Percentiles rank a stretch among this genome's conserved stretches.
Conservation (phyloP, 2,329 filamentous ascomycete species). For the Alternaria ventricosa region DNA sequence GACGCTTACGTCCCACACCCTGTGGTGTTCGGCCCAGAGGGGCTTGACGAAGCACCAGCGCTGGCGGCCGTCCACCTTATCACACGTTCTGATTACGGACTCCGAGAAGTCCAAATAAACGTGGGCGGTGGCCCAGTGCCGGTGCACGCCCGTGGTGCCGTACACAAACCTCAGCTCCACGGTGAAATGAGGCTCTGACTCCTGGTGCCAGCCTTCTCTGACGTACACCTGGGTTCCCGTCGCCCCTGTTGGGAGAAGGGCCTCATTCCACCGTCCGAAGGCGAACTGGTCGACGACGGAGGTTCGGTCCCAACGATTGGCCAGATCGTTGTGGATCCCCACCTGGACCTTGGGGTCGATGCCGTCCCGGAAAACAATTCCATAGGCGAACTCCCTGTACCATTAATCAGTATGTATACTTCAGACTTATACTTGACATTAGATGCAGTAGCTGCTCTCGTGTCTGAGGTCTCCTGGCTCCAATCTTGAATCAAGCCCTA, state of each 20-base stretch:
- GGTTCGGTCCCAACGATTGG: background rate
- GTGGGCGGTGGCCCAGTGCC: constrained; percentile 2
- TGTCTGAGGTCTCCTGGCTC: background rate
- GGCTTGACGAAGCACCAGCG: background rate
- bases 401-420: background rate
- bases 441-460: background rate
- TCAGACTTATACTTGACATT: background rate
- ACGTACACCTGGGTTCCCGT: constrained; percentile 7
- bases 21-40: background rate
- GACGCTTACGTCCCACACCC: background rate
- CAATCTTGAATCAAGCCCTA: background rate
- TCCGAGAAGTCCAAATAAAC: constrained; percentile 17
- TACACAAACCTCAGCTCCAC: constrained; percentile 3
- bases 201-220: constrained; percentile 10
- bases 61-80: background rate
- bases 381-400: background rate
- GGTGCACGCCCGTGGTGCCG: background rate
- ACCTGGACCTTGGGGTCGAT: background rate
- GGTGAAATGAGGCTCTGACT: constrained; percentile 5
- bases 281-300: constrained; percentile 3
- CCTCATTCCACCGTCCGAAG: background rate
- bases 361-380: background rate
- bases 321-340: background rate
- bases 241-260: background rate
- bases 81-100: background rate